These are phyloP conservation scores for Aurantiochytrium sp. DNA, from an alignment of 108 stramenopile genomes.

Conservation along the genomic window DNA sequence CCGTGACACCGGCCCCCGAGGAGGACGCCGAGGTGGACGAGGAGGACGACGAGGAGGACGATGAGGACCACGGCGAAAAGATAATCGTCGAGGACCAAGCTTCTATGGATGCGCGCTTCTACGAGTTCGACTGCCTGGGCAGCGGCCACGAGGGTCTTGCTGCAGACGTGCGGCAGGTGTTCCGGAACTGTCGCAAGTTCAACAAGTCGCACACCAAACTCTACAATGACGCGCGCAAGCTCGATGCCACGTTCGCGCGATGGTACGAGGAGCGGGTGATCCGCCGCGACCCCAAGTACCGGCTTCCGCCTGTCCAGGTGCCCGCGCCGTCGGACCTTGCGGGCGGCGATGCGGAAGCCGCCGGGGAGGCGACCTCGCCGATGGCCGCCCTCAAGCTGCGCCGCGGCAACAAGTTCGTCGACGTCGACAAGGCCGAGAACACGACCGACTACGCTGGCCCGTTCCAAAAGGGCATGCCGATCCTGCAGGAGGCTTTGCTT, in stretches of 20 bases:
- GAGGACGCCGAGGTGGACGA: neutral
- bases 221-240: conserved; percentile 13
- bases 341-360: neutral
- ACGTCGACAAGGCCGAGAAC: conserved; percentile 14
- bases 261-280: neutral
- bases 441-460: neutral
- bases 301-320: neutral
- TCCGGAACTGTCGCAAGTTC: conserved; percentile 7
- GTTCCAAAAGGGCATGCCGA: conserved; percentile 19
- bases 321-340: neutral
- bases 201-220: conserved; percentile 27
- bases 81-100: neutral
- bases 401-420: neutral
- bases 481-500: neutral
- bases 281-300: conserved; percentile 14
- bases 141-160: conserved; percentile 12
- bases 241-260: neutral
- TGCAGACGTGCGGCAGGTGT: conserved; percentile 13
- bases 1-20: neutral
- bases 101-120: neutral
- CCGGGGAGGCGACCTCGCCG: neutral
- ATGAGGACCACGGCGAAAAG: neutral
- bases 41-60: neutral
- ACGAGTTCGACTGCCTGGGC: conserved; percentile 12
- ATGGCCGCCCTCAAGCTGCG: neutral